Percentiles rank a stretch among this genome's conserved stretches.
These are phyloP conservation scores for Penicillium verrucosum DNA, from an alignment of 2,329 filamentous ascomycete species.

Conservation along the genomic window DNA sequence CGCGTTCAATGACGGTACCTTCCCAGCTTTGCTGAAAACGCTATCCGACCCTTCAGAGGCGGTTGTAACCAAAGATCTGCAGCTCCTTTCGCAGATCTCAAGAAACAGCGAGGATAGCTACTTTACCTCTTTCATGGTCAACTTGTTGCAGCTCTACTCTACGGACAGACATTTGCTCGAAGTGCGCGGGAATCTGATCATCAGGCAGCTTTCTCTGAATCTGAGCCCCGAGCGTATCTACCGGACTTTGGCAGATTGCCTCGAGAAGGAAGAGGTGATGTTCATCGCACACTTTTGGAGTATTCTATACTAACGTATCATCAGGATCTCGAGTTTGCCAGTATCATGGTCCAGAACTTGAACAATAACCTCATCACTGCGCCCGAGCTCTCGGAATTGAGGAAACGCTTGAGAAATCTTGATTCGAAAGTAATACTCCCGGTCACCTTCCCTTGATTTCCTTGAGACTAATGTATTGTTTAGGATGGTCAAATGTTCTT, in stretches of 20 bases:
- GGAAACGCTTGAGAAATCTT: conserved; percentile 83
- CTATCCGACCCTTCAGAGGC: conserved; percentile 92
- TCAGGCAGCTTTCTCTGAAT: conserved; percentile 88
- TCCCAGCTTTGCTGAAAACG: conserved; percentile 92
- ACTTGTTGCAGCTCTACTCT: conserved; percentile 88
- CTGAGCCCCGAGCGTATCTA: conserved; percentile 94
- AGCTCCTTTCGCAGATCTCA: conserved; percentile 92
- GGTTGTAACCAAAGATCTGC: conserved; percentile 90
- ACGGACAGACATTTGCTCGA: conserved; percentile 90
- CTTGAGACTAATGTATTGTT: conserved; percentile 16
- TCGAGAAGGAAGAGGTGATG: conserved; percentile 80
- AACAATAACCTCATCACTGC: conserved; percentile 99
- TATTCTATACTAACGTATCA: conserved; percentile 8
- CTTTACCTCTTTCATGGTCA: conserved; percentile 98
- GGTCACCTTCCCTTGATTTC: neutral
- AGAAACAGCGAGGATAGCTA: conserved; percentile 96
- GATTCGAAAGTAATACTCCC: conserved; percentile 67
- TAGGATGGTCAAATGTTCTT: conserved; percentile 95
- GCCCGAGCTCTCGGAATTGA: conserved; percentile 84
- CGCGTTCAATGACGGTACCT: conserved; percentile 95
- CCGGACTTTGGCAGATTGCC: conserved; percentile 88
- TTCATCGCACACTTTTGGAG: neutral
- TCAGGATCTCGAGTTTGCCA: conserved; percentile 89
- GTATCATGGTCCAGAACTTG: conserved; percentile 98
- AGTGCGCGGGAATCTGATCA: conserved; percentile 91